A percentile compares a stretch with the other conserved stretches of the same genome.
phyloP scores from a whole-genome alignment of 2,329 filamentous ascomycete genomes.

The Aspergillus hortae region DNA sequence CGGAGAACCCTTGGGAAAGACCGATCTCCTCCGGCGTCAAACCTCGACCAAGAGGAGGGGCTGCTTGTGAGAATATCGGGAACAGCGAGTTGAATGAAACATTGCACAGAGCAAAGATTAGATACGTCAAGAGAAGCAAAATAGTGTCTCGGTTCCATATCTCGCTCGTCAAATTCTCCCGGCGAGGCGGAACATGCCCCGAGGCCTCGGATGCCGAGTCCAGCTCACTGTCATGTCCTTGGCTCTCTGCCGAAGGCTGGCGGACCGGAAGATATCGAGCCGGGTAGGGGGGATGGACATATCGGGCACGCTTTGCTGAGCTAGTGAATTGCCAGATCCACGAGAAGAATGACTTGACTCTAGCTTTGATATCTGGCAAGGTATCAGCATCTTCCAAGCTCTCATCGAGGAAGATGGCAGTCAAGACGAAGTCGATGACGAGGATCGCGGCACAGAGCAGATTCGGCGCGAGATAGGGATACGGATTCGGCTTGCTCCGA shows the following conservation, averaged over 20 bases:
- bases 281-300: slow-evolving; percentile 43
- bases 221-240: slow-evolving; percentile 42
- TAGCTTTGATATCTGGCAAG: slow-evolving; percentile 57
- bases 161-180: slow-evolving; percentile 52
- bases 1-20: slow-evolving; percentile 77
- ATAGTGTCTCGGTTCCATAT: slow-evolving; percentile 78
- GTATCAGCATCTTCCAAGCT: slow-evolving; percentile 67
- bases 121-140: slow-evolving; percentile 76
- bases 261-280: slow-evolving; percentile 28
- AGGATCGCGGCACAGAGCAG: slow-evolving; percentile 72
- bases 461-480: slow-evolving; percentile 85
- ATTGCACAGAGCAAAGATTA: slow-evolving; percentile 91
- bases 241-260: slow-evolving; percentile 19
- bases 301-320: slow-evolving; percentile 55
- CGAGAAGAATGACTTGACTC: slow-evolving; percentile 59
- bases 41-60: slow-evolving; percentile 70
- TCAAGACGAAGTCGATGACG: slow-evolving; percentile 66
- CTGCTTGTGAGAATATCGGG: slow-evolving; percentile 80
- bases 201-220: slow-evolving; percentile 42
- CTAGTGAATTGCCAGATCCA: slow-evolving; percentile 69
- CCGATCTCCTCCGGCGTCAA: slow-evolving; percentile 79
- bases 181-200: slow-evolving; percentile 36
- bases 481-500: slow-evolving; percentile 51
- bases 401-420: slow-evolving; percentile 81
- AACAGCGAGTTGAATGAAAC: slow-evolving; percentile 94